phyloP scores from a whole-genome alignment of 345 rosid species.

The Combretum micranthum region DNA sequence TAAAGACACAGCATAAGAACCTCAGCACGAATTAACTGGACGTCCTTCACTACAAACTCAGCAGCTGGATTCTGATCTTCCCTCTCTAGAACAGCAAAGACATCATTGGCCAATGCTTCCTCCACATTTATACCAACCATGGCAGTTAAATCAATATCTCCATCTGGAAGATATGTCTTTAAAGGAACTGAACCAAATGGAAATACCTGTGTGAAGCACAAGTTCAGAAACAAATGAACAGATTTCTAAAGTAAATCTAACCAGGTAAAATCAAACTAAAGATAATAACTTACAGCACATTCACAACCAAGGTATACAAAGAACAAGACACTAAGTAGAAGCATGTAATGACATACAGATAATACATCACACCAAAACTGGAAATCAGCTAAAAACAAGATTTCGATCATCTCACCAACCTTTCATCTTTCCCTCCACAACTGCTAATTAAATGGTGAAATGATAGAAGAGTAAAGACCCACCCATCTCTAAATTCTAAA shows the following conservation, averaged over 20 bases:
- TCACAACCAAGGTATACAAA: no score
- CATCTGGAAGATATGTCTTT: slow-evolving; percentile 96
- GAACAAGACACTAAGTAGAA: no score
- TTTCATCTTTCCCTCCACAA: no score
- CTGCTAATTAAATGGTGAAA: no score
- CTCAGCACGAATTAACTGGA: slow-evolving; percentile 72
- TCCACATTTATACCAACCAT: slow-evolving; percentile 50
- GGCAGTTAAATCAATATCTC: slow-evolving; percentile 88
- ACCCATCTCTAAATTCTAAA: no score
- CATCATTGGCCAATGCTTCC: slow-evolving; percentile 55
- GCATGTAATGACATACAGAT: no score
- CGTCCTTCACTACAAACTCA: slow-evolving; percentile 62
- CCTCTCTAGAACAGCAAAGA: slow-evolving; percentile 56
- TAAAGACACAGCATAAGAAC: slow-evolving; percentile 22
- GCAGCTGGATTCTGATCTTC: slow-evolving; percentile 52
- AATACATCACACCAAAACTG: no score
- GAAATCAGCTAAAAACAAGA: no score
- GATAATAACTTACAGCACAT: neutral
- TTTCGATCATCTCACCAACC: no score
- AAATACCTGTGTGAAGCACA: slow-evolving; percentile 47
- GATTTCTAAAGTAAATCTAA: neutral
- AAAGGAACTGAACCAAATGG: slow-evolving; percentile 92
- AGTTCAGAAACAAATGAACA: neutral
- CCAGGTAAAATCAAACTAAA: neutral
- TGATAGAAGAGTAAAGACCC: no score